phyloP scores from a whole-genome alignment of 2,329 filamentous ascomycete species.

The Sphaerostilbella broomeana region DNA sequence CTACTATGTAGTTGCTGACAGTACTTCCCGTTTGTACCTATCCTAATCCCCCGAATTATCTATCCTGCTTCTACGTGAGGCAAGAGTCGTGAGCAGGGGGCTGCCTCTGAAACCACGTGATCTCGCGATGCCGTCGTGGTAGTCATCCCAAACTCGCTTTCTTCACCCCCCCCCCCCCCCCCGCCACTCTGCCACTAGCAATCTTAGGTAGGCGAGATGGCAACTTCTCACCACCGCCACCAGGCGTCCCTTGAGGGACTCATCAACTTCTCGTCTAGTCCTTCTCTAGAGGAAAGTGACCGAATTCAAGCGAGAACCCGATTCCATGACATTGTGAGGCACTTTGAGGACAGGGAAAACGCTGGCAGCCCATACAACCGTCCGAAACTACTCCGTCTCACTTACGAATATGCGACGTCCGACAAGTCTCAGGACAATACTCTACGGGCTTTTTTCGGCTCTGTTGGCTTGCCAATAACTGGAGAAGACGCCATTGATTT shows the following conservation, averaged over 20 bases:
- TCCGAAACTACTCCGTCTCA: neutral
- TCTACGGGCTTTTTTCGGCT: conserved; percentile 5
- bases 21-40: too few relatives aligned
- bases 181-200: too few relatives aligned
- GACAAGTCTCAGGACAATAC: conserved; percentile 5
- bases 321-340: neutral
- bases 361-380: conserved; percentile 2
- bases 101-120: too few relatives aligned
- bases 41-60: too few relatives aligned
- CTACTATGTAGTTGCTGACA: too few relatives aligned
- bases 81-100: too few relatives aligned
- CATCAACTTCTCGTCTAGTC: conserved; percentile 2
- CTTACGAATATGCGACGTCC: conserved; percentile 1
- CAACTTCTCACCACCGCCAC: conserved; percentile 1
- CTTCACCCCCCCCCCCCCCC: too few relatives aligned
- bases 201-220: too few relatives aligned
- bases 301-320: neutral
- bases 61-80: too few relatives aligned
- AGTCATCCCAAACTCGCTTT: too few relatives aligned
- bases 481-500: neutral
- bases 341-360: neutral
- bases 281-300: neutral
- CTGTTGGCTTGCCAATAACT: neutral
- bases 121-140: too few relatives aligned
- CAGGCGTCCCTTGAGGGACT: conserved; percentile 4